A percentile compares a stretch with the other conserved stretches of the same genome.
Conservation (phyloP, 768 basidiomycete genomes). For the Mrakia gelida region DNA sequence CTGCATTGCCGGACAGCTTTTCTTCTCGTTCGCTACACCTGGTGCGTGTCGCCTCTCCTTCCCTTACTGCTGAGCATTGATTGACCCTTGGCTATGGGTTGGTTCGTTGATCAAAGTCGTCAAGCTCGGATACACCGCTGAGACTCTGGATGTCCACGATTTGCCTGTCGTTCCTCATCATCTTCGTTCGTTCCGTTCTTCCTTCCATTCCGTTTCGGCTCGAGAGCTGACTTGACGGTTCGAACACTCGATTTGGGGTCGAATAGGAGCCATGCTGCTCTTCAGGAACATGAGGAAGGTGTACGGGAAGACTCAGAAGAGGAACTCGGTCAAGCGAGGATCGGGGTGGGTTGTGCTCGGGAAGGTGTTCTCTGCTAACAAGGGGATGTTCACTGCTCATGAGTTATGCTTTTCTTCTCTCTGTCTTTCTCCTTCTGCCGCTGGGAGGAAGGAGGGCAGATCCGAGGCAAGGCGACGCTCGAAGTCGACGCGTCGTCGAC, state of each 20-base stretch:
- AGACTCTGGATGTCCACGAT: slow-evolving; percentile 78
- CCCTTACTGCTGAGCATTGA: too few relatives aligned
- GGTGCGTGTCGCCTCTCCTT: too few relatives aligned
- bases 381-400: slow-evolving; percentile 38
- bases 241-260: neutral
- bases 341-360: slow-evolving; percentile 42
- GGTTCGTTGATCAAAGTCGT: too few relatives aligned
- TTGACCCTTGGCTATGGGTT: too few relatives aligned
- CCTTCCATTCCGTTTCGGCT: too few relatives aligned
- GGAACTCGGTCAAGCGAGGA: neutral
- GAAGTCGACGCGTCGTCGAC: too few relatives aligned
- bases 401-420: slow-evolving; percentile 24
- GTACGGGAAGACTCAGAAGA: slow-evolving; percentile 39
- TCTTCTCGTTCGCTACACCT: slow-evolving; percentile 85
- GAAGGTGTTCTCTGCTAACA: slow-evolving; percentile 42
- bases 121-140: slow-evolving; percentile 69
- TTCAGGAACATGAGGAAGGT: slow-evolving; percentile 37
- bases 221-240: neutral
- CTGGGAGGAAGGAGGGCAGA: too few relatives aligned
- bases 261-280: slow-evolving; percentile 36
- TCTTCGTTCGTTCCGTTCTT: slow-evolving; percentile 59
- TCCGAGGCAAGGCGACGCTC: too few relatives aligned
- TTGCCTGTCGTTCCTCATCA: slow-evolving; percentile 71
- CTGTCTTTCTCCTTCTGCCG: neutral
- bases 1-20: slow-evolving; percentile 51